Base-by-base conservation (phyloP, 148 eudicot species). In the Rhododendron vialii region DNA sequence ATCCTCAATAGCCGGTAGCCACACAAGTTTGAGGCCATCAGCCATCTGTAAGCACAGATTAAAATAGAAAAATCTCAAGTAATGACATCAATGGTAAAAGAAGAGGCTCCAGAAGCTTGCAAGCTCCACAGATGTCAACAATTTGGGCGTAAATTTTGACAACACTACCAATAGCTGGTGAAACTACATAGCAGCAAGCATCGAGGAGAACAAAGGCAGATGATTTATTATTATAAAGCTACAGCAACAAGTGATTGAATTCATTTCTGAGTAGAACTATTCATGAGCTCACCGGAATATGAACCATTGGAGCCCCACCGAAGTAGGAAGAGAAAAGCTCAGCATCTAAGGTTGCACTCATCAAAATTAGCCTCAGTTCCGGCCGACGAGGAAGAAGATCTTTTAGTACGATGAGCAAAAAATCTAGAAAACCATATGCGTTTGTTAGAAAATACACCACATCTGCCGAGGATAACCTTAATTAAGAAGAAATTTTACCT, bases 311-410 rank as follows among this genome's bases (percentile, higher is more conserved):
- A 78, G 95, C 98, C 83, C 96, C 95, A 85, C 93, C 90, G 86
- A 97, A 97, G 90, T 94, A 97, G 86, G 95, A 93, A 50, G 98
- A 94, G 92, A 97, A 97, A 84, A 95, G 95, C 82, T 94, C 94
- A 67, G 98, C 96, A 90, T 97, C 99, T 90, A 97, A 89, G 83
- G 99, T 94, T 81, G 99, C 99, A 93, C 99, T 97, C 99, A 97
- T 97, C 92, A 97, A 88, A 87, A 97, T 91, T 88, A 97, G 87
- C 94, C 93, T 93, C 84, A 97, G 82, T 50, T 97, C 99, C 22
- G 99, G 96, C 87, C 95, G 94, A 85, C 88, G 93, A 88, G 98
- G 95, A 88, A 97, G 98, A 81, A 97, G 93, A 91, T 95, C 98
- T 87, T 93, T 97, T 24, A 97, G 93, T 86, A 97, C 94, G 89